A percentile compares a stretch with the other conserved stretches of the same genome.
Conservation (phyloP, 306 rosid species). For the Spatholobus suberectus region DNA sequence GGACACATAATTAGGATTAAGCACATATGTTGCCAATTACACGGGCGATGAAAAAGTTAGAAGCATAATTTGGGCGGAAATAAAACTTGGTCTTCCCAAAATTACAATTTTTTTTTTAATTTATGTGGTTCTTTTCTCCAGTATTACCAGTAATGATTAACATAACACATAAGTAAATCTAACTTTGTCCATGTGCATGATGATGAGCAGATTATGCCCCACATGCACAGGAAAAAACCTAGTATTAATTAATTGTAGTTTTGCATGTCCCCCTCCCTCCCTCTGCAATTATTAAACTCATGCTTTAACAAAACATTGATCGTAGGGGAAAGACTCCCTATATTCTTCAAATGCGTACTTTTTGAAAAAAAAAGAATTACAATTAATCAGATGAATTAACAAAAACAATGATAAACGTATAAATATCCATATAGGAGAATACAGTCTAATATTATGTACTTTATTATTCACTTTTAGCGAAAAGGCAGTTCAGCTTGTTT, state of each 20-base stretch:
- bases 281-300: background rate
- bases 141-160: constrained; percentile 1
- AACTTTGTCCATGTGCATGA: background rate
- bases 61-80: background rate
- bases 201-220: constrained; percentile 25
- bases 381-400: background rate
- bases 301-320: background rate
- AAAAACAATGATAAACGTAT: background rate
- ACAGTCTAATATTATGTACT: background rate
- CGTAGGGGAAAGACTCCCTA: background rate
- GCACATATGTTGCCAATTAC: background rate
- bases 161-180: constrained; percentile 16
- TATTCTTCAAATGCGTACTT: background rate
- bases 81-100: background rate
- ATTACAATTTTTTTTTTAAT: background rate
- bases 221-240: constrained; percentile 20
- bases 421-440: background rate
- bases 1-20: background rate
- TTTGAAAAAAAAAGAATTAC: background rate
- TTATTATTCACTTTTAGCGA: background rate
- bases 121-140: background rate
- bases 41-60: background rate
- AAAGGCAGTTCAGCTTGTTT: background rate
- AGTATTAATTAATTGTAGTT: constrained; percentile 7
- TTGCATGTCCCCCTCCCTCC: background rate